Base-by-base conservation (phyloP, 78 protist genomes). In the Dictyostelium citrinum region DNA sequence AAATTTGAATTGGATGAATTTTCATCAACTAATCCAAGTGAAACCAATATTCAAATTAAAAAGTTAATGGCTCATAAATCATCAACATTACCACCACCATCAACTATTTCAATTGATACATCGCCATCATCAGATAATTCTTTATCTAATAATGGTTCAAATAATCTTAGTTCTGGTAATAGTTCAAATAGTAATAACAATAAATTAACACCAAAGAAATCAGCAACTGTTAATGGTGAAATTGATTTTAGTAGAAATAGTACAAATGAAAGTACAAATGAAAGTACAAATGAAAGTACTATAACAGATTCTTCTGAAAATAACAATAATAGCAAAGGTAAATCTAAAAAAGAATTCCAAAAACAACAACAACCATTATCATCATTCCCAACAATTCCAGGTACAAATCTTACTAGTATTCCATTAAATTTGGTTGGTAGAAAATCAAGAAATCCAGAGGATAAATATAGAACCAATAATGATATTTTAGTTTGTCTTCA, bases 391-490 rank as follows among this genome's bases (percentile, higher is more conserved):
- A 55, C 64, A 20, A 20, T 55, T 20, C 64, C 64, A 55, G 64
- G 64, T 55, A 55, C 64, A 55, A 55, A 29, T 83, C 90, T 49
- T 80, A 79, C 37, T 24, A 80, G 10, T 71, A 83, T 51, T 43
- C 39, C 24, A 80, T 71, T 31, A 22, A 71, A 20, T 31, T 83
- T 35, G 3, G 49, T 33, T 33, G 39, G 27, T 31, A 72, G 39
- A 55, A 55, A 55, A 55, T 55, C 64, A 20, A 55, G 64, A 55
- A 55, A 20, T 55, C 64, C n/a, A 55, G 64, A 55, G 6, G 64
- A 55, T 55, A 55, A 55, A 55, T 55, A 55, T 55, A 55, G 64
- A 55, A 55, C 27, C 64, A 55, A 55, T 20, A 55, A 55, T 55
- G 64, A 55, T 55, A 55, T 55, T 14, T 55, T 55, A 6, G 64